phyloP scores from a whole-genome alignment of 495 filamentous ascomycete genomes.

The Hypoxylon fuscum region DNA sequence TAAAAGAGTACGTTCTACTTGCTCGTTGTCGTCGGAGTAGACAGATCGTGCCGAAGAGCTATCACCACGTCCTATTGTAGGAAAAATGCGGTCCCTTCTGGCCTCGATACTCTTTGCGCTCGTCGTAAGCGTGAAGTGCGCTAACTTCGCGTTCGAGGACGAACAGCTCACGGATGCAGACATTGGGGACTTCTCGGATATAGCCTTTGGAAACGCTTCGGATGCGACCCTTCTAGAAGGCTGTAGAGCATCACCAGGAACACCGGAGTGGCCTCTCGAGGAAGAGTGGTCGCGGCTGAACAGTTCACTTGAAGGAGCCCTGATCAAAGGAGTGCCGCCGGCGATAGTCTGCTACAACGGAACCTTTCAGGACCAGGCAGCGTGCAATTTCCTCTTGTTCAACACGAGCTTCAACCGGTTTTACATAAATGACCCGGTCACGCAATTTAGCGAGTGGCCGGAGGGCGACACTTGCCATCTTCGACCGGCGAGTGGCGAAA shows the following conservation, averaged over 20 bases:
- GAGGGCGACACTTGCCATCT: constrained; percentile 52
- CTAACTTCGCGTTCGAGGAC: constrained; percentile 51
- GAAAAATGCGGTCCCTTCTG: constrained; percentile 18
- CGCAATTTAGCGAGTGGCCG: constrained; percentile 49
- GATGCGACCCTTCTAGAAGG: constrained; percentile 9
- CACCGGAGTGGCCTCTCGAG: constrained; percentile 55
- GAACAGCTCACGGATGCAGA: constrained; percentile 45
- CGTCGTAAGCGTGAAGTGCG: constrained; percentile 7
- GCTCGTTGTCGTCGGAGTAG: not conserved
- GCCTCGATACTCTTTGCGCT: constrained; percentile 9
- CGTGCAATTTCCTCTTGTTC: constrained; percentile 48
- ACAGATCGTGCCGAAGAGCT: not conserved
- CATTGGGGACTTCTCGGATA: constrained; percentile 40
- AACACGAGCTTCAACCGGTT: constrained; percentile 41
- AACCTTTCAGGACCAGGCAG: constrained; percentile 51
- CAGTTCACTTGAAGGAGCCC: constrained; percentile 52
- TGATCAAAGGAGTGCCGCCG: constrained; percentile 60
- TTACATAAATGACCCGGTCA: constrained; percentile 49
- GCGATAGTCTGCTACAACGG: constrained; percentile 63
- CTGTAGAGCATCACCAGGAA: constrained; percentile 63
- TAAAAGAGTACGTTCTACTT: not conserved
- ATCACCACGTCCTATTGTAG: not conserved
- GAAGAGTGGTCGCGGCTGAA: constrained; percentile 58
- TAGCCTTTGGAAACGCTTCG: constrained; percentile 43
- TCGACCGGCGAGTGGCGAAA: constrained; percentile 40